phyloP scores from a whole-genome alignment of 441 rosid genomes.

The Corymbia calophylla region DNA sequence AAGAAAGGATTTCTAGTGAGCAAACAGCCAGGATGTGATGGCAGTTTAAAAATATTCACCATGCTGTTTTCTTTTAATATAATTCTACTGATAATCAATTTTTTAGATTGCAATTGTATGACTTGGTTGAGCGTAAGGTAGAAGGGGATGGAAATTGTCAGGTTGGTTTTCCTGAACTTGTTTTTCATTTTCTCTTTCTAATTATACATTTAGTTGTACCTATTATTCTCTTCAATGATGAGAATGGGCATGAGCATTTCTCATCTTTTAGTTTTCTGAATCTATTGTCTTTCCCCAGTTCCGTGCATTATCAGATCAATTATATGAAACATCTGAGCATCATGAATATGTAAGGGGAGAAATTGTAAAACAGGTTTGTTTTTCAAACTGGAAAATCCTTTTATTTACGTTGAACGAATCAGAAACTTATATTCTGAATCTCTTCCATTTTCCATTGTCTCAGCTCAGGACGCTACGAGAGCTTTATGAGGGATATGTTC shows the following conservation, averaged over 20 bases:
- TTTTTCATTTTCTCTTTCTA: background rate
- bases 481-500: conserved; percentile 40
- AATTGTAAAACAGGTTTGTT: conserved; percentile 67
- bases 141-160: conserved; percentile 56
- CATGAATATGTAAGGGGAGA: conserved; percentile 58
- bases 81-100: background rate
- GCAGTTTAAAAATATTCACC: background rate
- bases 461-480: conserved; percentile 34
- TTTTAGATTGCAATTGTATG: conserved; percentile 31
- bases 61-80: background rate
- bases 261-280: background rate
- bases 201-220: background rate
- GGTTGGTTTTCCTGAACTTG: conserved; percentile 21
- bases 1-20: background rate
- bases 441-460: background rate
- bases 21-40: background rate
- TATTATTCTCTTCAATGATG: background rate
- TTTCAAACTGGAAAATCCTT: background rate
- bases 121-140: conserved; percentile 31
- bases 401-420: background rate
- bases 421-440: background rate
- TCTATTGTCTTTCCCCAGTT: conserved; percentile 33
- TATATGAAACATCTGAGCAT: conserved; percentile 51
- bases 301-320: conserved; percentile 82
- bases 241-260: background rate